phyloP scores from a whole-genome alignment of 257 asterid species.

The Pogostemon cablin region DNA sequence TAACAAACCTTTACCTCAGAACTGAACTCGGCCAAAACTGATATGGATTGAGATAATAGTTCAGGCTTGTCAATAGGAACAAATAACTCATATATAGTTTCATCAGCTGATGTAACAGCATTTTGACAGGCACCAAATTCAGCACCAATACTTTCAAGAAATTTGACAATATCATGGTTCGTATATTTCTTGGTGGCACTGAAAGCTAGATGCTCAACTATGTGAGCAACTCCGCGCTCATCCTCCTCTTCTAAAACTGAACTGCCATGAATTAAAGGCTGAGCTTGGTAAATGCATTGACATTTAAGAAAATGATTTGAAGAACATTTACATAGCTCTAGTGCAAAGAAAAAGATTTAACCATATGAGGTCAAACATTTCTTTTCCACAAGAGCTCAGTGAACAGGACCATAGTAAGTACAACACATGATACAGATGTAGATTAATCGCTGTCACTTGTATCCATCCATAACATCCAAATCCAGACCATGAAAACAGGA shows the following conservation, averaged over 20 bases:
- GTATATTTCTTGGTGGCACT: slow-evolving; percentile 92
- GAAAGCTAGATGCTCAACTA: slow-evolving; percentile 95
- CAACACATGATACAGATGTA: neutral
- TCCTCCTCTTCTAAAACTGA: slow-evolving; percentile 97
- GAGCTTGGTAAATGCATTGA: slow-evolving; percentile 39
- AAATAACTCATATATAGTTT: slow-evolving; percentile 88
- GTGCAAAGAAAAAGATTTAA: slow-evolving; percentile 8
- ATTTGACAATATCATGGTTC: slow-evolving; percentile 86
- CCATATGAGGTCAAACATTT: slow-evolving; percentile 1
- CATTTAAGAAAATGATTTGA: slow-evolving; percentile 17
- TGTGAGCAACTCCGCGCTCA: slow-evolving; percentile 98
- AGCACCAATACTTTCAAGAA: slow-evolving; percentile 95
- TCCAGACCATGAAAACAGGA: no score
- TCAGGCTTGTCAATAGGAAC: slow-evolving; percentile 96
- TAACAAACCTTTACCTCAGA: slow-evolving; percentile 65
- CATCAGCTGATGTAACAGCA: slow-evolving; percentile 90
- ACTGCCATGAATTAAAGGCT: slow-evolving; percentile 64
- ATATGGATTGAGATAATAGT: slow-evolving; percentile 83
- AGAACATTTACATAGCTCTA: slow-evolving; percentile 4
- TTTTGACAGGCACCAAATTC: slow-evolving; percentile 97
- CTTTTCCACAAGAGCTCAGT: neutral
- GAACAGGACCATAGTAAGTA: neutral
- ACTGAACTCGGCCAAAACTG: slow-evolving; percentile 88
- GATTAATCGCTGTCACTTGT: neutral
- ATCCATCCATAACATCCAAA: no score